Base-by-base conservation (phyloP, 345 rosid genomes). In the Lumnitzera littorea region DNA sequence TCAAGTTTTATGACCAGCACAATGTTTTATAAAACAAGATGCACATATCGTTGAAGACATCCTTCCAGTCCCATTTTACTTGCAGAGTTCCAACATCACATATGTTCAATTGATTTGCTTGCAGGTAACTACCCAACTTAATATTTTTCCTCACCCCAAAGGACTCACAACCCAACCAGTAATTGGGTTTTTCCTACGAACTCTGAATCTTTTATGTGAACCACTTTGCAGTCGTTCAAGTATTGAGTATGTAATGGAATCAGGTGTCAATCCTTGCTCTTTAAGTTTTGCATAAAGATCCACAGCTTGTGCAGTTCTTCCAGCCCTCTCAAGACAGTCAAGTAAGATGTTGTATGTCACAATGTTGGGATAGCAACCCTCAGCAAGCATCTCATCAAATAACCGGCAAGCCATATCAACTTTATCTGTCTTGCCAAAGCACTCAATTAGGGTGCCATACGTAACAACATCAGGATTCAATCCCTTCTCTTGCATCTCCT, bases 81-180 rank as follows among this genome's bases (percentile, higher is more conserved):
- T 27, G 2, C 31, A 27, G 31, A 27, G 31, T 5, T 2, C 43
- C 43, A 36, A 36, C 43, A 36, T 36, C 43, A 4, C 31, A 9
- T 36, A 36, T 6, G 43, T 36, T 36, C 43, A 36, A 36, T 36
- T 9, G 11, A 36, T 5, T 36, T 36, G 43, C 10, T 36, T 36
- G 10, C 36, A 3, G 7, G 51, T 49, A 13, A 49, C 51, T 13
- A 3, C 25, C 62, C 51, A 3, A 25, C 52, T 48, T 0, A 31
- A 43, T 15, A 25, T 25, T 24, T 51, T n/a, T 8, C 48, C 61
- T 76, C 72, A 83, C 70, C 82, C 76, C 53, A 89, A 62, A 36
- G 89, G 88, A 62, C 89, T 87, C 10, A 89, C 95, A 46, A 92
- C 79, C 96, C 96, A 92, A 53, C 97, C 98, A 0, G 96, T 85